Conservation (phyloP, 2,329 filamentous ascomycete genomes). For the Beauveria medogensis region DNA sequence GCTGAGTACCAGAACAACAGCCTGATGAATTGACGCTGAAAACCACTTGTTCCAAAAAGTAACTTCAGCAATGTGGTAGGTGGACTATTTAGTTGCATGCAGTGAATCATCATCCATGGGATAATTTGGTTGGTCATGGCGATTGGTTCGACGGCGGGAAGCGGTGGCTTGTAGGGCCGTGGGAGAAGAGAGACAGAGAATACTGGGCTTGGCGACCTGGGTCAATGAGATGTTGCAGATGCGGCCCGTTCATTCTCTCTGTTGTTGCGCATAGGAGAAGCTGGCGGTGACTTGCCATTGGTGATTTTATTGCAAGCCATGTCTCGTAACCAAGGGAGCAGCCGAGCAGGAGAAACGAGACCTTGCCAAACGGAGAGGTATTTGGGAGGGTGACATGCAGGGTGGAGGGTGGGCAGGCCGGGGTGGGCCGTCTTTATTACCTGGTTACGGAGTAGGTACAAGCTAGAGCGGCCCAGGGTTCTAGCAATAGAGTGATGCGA, state of each 20-base stretch:
- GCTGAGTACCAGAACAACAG: no score
- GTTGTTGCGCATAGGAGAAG: background rate
- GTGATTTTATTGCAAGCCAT: conserved; percentile 1
- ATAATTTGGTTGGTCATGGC: background rate
- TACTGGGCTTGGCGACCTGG: background rate
- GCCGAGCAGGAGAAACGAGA: background rate
- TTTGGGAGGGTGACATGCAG: background rate
- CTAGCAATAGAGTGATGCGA: background rate
- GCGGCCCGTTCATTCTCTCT: background rate
- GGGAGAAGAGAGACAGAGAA: background rate
- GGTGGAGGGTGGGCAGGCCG: background rate
- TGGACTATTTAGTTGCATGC: background rate
- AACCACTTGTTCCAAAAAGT: conserved; percentile 1
- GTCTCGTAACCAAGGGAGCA: background rate
- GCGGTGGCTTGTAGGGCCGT: background rate
- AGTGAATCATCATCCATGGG: background rate
- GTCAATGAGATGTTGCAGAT: background rate
- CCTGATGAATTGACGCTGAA: background rate
- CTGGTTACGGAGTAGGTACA: background rate
- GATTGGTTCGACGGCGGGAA: background rate
- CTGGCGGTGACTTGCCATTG: background rate
- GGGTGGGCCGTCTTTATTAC: background rate
- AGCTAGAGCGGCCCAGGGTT: background rate
- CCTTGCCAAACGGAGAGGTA: background rate
- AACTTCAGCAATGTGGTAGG: background rate